Percentiles rank a stretch among this genome's conserved stretches.
Evolutionary conservation across 164 flowering plant species (phyloP).

Genomic region (Macadamia integrifolia): DNA sequence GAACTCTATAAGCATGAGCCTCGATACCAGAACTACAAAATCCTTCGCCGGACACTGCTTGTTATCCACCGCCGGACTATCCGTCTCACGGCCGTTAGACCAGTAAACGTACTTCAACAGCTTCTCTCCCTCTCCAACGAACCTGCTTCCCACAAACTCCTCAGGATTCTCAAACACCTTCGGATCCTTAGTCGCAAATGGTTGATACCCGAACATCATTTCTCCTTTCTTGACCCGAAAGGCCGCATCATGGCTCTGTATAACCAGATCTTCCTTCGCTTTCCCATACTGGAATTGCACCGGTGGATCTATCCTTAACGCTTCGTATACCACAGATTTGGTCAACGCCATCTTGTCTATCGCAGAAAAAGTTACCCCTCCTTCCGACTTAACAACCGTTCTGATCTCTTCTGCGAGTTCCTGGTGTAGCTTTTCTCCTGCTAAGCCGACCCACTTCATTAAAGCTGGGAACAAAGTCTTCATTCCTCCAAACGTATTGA

Average conservation of each 20-base stretch:
- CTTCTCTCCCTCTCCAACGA: not conserved
- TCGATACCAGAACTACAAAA: not conserved
- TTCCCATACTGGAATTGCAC: constrained; percentile 47
- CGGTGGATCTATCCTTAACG: constrained; percentile 40
- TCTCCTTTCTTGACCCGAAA: constrained; percentile 54
- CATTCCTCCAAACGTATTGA: constrained; percentile 46
- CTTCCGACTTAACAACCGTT: constrained; percentile 23
- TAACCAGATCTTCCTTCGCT: constrained; percentile 44
- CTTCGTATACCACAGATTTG: not conserved
- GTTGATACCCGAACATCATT: constrained; percentile 51
- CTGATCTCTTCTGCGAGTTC: constrained; percentile 38
- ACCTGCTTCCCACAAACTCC: constrained; percentile 13
- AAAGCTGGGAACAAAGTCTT: constrained; percentile 28
- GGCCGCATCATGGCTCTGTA: constrained; percentile 40
- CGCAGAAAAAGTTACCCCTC: constrained; percentile 29
- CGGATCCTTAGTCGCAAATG: constrained; percentile 50
- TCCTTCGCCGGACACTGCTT: not conserved
- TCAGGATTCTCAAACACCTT: constrained; percentile 42
- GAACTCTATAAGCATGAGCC: not conserved
- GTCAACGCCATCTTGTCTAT: constrained; percentile 35
- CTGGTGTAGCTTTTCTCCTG: constrained; percentile 35
- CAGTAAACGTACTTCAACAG: not conserved
- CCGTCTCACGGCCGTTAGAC: not conserved
- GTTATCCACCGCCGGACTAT: not conserved
- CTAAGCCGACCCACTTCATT: constrained; percentile 35